Conservation (phyloP, 768 basidiomycete species). For the Amanita brunnescens region DNA sequence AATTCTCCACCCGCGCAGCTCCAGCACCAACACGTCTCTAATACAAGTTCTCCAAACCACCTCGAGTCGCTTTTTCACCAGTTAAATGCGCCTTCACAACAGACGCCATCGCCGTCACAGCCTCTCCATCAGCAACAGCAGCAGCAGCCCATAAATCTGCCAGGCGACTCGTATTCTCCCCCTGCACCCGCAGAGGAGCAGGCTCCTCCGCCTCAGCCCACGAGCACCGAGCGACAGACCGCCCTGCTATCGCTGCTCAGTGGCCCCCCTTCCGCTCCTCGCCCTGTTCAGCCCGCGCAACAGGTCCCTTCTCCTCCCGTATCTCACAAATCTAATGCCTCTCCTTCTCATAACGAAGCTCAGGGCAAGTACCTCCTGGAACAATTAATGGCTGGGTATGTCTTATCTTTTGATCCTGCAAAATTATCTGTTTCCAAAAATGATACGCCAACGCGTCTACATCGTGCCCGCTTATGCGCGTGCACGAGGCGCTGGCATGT, state of each 20-base stretch:
- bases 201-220: constrained; percentile 23
- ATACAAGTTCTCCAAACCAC: constrained; percentile 43
- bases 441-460: constrained; percentile 2
- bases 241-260: constrained; percentile 66
- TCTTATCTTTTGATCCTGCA: constrained; percentile 10
- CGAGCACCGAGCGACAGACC: constrained; percentile 54
- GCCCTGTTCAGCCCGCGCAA: constrained; percentile 30
- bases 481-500: constrained; percentile 17
- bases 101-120: constrained; percentile 3
- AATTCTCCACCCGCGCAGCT: constrained; percentile 8
- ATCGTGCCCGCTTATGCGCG: neutral
- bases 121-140: constrained; percentile 12
- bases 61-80: constrained; percentile 65
- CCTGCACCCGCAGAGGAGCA: constrained; percentile 38
- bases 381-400: constrained; percentile 76
- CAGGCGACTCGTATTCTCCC: constrained; percentile 15
- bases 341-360: constrained; percentile 50
- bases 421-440: constrained; percentile 6
- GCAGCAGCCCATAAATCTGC: constrained; percentile 10
- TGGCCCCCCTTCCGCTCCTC: constrained; percentile 29
- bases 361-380: constrained; percentile 73
- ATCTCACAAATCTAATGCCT: constrained; percentile 44
- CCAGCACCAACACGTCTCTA: constrained; percentile 24
- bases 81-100: constrained; percentile 31
- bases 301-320: constrained; percentile 68